phyloP scores from a whole-genome alignment of 1,284 basidiomycete genomes.

The Ceratobasidium theobromae region DNA sequence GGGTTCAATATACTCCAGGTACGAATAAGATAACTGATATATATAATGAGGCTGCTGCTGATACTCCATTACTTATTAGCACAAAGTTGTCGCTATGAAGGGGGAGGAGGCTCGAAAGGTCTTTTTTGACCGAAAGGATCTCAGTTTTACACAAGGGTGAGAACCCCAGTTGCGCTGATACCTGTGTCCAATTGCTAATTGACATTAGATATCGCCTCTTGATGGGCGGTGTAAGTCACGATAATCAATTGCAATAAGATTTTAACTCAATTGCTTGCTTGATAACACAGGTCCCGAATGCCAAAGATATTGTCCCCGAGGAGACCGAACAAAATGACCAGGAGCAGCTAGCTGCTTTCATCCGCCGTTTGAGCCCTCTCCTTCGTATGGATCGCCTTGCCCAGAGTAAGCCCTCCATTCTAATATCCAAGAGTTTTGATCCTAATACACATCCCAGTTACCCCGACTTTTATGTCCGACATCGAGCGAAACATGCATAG shows the following conservation, averaged over 20 bases:
- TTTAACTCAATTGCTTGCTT: neutral
- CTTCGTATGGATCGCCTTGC: slow-evolving; percentile 11
- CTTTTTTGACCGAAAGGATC: slow-evolving; percentile 2
- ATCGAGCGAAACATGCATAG: slow-evolving; percentile 13
- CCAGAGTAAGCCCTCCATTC: neutral
- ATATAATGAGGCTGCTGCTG: neutral
- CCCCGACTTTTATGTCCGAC: slow-evolving; percentile 5
- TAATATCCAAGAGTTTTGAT: neutral
- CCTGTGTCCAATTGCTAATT: neutral
- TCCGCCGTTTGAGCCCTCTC: neutral
- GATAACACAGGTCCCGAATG: neutral
- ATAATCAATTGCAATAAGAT: neutral
- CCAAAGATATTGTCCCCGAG: neutral
- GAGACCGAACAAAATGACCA: neutral
- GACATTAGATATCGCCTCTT: slow-evolving; percentile 6
- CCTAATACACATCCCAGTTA: neutral
- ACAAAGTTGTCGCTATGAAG: slow-evolving; percentile 13
- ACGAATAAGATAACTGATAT: neutral
- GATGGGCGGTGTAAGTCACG: slow-evolving; percentile 11
- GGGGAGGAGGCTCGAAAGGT: slow-evolving; percentile 22
- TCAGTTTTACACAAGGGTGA: slow-evolving; percentile 20
- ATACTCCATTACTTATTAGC: neutral
- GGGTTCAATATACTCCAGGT: slow-evolving; percentile 23
- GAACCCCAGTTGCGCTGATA: neutral
- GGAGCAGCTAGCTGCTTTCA: neutral